Conservation (phyloP, 495 filamentous ascomycete genomes). For the Penicillium macrosclerotiorum region DNA sequence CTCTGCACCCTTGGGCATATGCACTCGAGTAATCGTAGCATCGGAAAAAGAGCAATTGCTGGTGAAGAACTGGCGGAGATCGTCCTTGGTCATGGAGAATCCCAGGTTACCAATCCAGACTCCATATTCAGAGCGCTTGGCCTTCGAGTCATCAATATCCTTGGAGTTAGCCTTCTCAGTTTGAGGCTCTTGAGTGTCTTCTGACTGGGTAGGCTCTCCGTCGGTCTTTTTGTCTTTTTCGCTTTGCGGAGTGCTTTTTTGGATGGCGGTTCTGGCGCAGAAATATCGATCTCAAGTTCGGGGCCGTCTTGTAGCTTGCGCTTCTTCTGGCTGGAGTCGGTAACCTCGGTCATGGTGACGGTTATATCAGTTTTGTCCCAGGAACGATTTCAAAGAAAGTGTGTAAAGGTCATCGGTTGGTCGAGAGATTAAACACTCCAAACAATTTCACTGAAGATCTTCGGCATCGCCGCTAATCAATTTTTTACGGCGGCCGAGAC, state of each 20-base stretch:
- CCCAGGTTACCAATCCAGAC: conserved; percentile 96
- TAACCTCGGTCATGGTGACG: conserved; percentile 30
- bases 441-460: neutral
- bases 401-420: conserved; percentile 2
- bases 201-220: conserved; percentile 15
- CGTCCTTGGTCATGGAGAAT: conserved; percentile 69
- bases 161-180: conserved; percentile 27
- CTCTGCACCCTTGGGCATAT: conserved; percentile 62
- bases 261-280: conserved; percentile 84
- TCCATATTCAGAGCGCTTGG: conserved; percentile 72
- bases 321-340: conserved; percentile 57
- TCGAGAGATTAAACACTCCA: conserved; percentile 1
- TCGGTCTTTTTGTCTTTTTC: conserved; percentile 62
- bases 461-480: conserved; percentile 10
- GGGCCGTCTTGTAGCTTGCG: conserved; percentile 58
- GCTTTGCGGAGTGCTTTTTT: conserved; percentile 83
- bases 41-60: conserved; percentile 64
- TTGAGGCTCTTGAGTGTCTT: conserved; percentile 34
- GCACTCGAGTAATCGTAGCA: conserved; percentile 72
- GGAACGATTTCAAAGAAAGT: neutral
- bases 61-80: conserved; percentile 74
- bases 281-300: conserved; percentile 87
- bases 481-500: conserved; percentile 37
- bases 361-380: neutral
- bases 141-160: conserved; percentile 31